Evolutionary conservation across 495 filamentous ascomycete species (phyloP).

Genomic region (Penicillium argentinense): DNA sequence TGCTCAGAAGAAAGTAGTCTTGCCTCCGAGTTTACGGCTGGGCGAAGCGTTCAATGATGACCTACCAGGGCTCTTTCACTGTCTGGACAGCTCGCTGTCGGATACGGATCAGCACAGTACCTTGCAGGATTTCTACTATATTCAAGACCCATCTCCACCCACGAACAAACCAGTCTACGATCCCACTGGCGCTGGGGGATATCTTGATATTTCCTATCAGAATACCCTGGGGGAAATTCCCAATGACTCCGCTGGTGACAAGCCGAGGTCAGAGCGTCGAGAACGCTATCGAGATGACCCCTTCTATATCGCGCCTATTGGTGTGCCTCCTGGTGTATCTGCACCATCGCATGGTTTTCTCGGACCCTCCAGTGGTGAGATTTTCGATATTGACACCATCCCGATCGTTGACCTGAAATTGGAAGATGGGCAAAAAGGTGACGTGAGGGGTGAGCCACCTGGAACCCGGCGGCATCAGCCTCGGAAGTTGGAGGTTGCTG

Average conservation of each 20-base stretch:
- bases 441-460: constrained; percentile 12
- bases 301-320: constrained; percentile 77
- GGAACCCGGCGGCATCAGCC: constrained; percentile 28
- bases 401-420: constrained; percentile 91
- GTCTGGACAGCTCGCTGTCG: constrained; percentile 3
- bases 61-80: constrained; percentile 58
- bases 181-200: constrained; percentile 11
- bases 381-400: constrained; percentile 87
- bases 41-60: constrained; percentile 79
- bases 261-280: constrained; percentile 63
- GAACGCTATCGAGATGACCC: constrained; percentile 90
- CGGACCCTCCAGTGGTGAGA: constrained; percentile 64
- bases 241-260: constrained; percentile 62
- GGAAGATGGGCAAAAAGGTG: constrained; percentile 36
- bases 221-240: constrained; percentile 55
- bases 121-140: constrained; percentile 73
- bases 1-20: constrained; percentile 84
- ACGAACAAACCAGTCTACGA: constrained; percentile 34
- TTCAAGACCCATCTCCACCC: constrained; percentile 27
- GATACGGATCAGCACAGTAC: constrained; percentile 4
- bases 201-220: constrained; percentile 60
- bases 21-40: constrained; percentile 71
- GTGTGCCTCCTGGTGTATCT: constrained; percentile 49
- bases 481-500: constrained; percentile 57
- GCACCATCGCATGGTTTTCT: constrained; percentile 74